Conservation (phyloP, 2,329 filamentous ascomycete species). For the Penicillium polonicum region DNA sequence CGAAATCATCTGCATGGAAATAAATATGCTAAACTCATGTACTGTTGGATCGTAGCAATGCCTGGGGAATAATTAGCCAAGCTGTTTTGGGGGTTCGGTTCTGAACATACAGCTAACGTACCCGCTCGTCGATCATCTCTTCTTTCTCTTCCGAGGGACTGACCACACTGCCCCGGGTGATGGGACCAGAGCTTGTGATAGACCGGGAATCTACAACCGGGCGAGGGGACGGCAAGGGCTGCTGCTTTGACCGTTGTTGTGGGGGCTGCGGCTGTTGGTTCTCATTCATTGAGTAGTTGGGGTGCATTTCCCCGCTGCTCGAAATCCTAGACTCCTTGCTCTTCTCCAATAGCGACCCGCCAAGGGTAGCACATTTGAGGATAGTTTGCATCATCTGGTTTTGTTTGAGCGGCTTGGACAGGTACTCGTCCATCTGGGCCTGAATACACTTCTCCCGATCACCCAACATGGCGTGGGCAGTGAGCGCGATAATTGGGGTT, state of each 20-base stretch:
- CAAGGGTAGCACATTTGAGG: constrained; percentile 90
- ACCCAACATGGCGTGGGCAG: constrained; percentile 97
- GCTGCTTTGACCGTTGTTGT: constrained; percentile 17
- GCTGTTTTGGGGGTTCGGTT: background rate
- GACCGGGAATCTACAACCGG: constrained; percentile 63
- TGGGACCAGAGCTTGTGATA: constrained; percentile 66
- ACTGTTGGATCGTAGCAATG: constrained; percentile 52
- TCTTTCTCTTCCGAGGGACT: constrained; percentile 64
- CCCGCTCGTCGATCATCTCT: constrained; percentile 60
- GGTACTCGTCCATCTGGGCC: constrained; percentile 98
- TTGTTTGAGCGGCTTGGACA: constrained; percentile 94
- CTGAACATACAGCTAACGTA: constrained; percentile 37
- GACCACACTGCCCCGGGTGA: constrained; percentile 56
- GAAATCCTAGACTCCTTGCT: constrained; percentile 44
- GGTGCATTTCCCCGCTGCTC: constrained; percentile 42
- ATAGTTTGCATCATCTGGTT: constrained; percentile 98
- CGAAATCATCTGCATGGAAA: constrained; percentile 29
- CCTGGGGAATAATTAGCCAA: constrained; percentile 27
- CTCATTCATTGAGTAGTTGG: constrained; percentile 33
- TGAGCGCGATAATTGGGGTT: constrained; percentile 94
- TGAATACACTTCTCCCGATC: constrained; percentile 98
- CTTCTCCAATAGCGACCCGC: constrained; percentile 49
- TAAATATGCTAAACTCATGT: constrained; percentile 40
- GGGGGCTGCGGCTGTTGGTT: constrained; percentile 33
- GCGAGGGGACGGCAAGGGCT: constrained; percentile 35